Conservation (phyloP, 2,329 filamentous ascomycete genomes). For the Penicillium verrucosum region DNA sequence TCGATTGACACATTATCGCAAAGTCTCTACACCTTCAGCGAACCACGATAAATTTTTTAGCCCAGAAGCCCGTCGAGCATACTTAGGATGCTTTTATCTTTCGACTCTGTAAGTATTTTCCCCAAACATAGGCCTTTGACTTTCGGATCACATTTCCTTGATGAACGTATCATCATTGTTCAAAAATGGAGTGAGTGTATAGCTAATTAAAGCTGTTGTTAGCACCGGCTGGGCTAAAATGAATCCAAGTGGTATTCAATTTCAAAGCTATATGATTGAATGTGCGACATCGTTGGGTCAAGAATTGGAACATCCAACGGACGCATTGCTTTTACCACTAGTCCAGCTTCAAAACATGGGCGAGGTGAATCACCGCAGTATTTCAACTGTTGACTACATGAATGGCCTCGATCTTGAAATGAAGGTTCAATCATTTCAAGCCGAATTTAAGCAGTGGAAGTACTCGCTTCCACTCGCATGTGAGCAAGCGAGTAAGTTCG, state of each 20-base stretch:
- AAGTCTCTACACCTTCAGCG: background rate
- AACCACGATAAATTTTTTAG: background rate
- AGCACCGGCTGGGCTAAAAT: background rate
- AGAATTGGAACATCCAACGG: background rate
- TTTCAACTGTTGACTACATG: background rate
- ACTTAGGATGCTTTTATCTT: background rate
- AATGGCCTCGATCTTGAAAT: background rate
- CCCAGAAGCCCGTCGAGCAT: background rate
- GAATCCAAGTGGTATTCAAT: background rate
- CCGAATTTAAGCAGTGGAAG: background rate
- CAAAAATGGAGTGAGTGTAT: background rate
- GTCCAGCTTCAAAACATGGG: background rate
- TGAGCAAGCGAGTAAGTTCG: background rate
- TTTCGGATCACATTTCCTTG: background rate
- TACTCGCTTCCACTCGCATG: background rate
- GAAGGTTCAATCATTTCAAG: background rate
- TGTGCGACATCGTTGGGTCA: background rate
- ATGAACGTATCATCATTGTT: background rate
- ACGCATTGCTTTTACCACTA: background rate
- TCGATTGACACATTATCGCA: background rate
- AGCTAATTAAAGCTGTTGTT: background rate
- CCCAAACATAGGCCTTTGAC: background rate
- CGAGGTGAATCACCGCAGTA: background rate
- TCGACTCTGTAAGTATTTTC: background rate
- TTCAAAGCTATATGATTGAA: background rate